Conservation (phyloP, 2,329 filamentous ascomycete genomes). For the Rutstroemia sp. region DNA sequence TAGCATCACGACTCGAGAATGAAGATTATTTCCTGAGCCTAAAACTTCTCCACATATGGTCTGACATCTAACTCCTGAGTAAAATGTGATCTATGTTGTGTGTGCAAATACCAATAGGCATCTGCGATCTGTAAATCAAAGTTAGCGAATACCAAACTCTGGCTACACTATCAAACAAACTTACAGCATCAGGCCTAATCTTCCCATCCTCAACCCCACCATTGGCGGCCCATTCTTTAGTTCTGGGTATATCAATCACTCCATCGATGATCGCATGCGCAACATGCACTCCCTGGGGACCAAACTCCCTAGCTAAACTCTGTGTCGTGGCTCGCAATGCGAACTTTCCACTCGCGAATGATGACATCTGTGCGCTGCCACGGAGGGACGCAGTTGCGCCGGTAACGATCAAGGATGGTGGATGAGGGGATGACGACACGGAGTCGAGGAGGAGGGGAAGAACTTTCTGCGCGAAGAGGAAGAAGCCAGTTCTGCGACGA, state of each 20-base stretch:
- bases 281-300: constrained; percentile 76
- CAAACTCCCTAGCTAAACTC: constrained; percentile 75
- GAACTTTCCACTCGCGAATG: constrained; percentile 76
- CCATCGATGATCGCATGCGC: constrained; percentile 79
- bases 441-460: constrained; percentile 65
- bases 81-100: constrained; percentile 70
- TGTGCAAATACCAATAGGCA: constrained; percentile 70
- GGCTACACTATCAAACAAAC: constrained; percentile 28
- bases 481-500: constrained; percentile 46
- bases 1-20: not conserved
- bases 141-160: not conserved
- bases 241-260: constrained; percentile 72
- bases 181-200: constrained; percentile 66
- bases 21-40: not conserved
- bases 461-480: constrained; percentile 65
- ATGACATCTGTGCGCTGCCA: constrained; percentile 59
- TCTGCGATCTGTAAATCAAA: constrained; percentile 64
- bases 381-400: constrained; percentile 77
- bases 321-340: constrained; percentile 68
- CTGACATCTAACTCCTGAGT: constrained; percentile 76
- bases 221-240: constrained; percentile 44
- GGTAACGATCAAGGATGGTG: constrained; percentile 77
- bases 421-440: constrained; percentile 46
- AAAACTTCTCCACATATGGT: constrained; percentile 73
- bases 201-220: constrained; percentile 49